A percentile compares a stretch with the other conserved stretches of the same genome.
Conservation (phyloP, 192 early-diverging fungal genomes). For the Physocladia obscura region DNA sequence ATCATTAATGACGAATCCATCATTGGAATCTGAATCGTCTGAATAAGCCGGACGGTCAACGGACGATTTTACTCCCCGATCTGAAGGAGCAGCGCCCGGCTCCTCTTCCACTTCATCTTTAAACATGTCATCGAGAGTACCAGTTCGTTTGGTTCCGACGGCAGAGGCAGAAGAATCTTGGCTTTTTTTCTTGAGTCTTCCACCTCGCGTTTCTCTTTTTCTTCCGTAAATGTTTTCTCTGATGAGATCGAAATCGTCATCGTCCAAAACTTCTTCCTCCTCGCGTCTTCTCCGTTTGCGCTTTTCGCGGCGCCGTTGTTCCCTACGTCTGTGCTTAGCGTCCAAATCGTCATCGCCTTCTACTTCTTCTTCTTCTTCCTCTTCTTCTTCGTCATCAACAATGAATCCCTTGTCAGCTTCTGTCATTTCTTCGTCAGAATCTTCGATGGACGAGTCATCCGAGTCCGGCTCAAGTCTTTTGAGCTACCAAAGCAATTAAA, state of each 20-base stretch:
- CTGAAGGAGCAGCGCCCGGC: conserved; percentile 25
- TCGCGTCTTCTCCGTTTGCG: conserved; percentile 44
- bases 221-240: conserved; percentile 76
- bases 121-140: conserved; percentile 70
- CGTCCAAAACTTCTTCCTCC: conserved; percentile 77
- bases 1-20: conserved; percentile 34
- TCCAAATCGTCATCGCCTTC: conserved; percentile 42
- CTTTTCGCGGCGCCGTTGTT: conserved; percentile 51
- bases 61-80: conserved; percentile 11
- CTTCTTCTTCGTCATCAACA: conserved; percentile 53
- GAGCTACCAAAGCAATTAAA: too few species aligned
- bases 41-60: not conserved
- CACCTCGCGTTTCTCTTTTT: conserved; percentile 47
- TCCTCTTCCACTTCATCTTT: conserved; percentile 64
- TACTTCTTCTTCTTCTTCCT: conserved; percentile 55
- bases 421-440: conserved; percentile 45
- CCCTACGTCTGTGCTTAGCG: not conserved
- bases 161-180: not conserved
- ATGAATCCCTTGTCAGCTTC: conserved; percentile 55
- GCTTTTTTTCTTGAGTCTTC: not conserved
- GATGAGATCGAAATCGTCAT: conserved; percentile 90
- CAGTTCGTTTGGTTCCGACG: conserved; percentile 62
- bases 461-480: conserved; percentile 1
- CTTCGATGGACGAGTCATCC: conserved; percentile 33
- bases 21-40: conserved; percentile 27